phyloP scores from a whole-genome alignment of 169 alveolate genomes.

The Ichthyophthirius multifiliis region DNA sequence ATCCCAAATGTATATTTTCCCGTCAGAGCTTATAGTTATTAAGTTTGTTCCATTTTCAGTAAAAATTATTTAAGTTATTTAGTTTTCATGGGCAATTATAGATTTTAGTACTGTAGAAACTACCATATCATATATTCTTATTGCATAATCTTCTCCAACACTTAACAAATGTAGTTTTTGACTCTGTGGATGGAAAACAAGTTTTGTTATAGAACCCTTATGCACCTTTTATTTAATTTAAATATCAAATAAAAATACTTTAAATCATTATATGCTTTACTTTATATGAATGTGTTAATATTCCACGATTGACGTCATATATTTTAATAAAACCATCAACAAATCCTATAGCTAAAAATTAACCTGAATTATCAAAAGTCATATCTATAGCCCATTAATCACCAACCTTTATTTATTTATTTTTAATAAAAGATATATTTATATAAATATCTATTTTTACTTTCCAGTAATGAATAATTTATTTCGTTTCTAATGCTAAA shows the following conservation, averaged over 20 bases:
- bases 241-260: background rate
- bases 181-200: constrained; percentile 56
- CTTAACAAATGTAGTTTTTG: constrained; percentile 52
- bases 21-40: constrained; percentile 55
- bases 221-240: constrained; percentile 15
- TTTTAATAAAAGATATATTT: constrained; percentile 5
- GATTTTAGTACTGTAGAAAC: constrained; percentile 8
- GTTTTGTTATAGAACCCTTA: constrained; percentile 50
- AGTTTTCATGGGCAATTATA: constrained; percentile 43
- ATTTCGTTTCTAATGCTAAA: constrained; percentile 7
- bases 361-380: constrained; percentile 36
- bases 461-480: constrained; percentile 6
- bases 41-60: constrained; percentile 64
- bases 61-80: constrained; percentile 39
- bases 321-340: constrained; percentile 51
- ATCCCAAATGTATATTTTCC: constrained; percentile 65
- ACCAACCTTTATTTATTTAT: background rate
- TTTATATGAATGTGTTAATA: constrained; percentile 44
- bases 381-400: constrained; percentile 44
- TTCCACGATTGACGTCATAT: constrained; percentile 44
- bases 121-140: constrained; percentile 67
- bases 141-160: constrained; percentile 63
- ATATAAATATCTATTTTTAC: background rate
- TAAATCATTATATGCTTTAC: background rate
- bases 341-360: constrained; percentile 46